These are phyloP conservation scores for Ophiocordyceps camponoti-rufipedis DNA, from an alignment of 2,329 filamentous ascomycete genomes.

Conservation along the genomic window DNA sequence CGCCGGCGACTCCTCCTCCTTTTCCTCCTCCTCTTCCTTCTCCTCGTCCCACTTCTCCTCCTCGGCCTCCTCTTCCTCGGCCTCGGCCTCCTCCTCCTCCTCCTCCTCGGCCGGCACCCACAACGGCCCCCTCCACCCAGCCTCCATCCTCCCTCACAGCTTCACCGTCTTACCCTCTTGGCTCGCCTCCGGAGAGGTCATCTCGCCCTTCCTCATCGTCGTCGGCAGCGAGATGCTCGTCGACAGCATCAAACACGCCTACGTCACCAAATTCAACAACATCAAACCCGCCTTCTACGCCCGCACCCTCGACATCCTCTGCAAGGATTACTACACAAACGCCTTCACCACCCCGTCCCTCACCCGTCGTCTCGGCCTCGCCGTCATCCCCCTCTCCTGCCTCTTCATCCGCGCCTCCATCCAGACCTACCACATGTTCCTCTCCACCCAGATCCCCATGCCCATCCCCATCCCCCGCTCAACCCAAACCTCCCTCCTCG, in stretches of 20 bases:
- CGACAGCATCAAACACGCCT: conserved; percentile 92
- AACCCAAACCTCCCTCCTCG: conserved; percentile 39
- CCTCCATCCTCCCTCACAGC: conserved; percentile 70
- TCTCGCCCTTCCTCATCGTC: conserved; percentile 86
- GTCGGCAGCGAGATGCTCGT: conserved; percentile 93
- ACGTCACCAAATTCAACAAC: conserved; percentile 98
- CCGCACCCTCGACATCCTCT: conserved; percentile 79
- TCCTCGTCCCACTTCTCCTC: too few species aligned
- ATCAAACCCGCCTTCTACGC: conserved; percentile 80
- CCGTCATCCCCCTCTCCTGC: conserved; percentile 81
- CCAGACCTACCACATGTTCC: conserved; percentile 96
- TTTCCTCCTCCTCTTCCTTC: too few species aligned
- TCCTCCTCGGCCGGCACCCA: conserved; percentile 19
- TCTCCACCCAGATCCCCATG: conserved; percentile 68
- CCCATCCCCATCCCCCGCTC: conserved; percentile 52
- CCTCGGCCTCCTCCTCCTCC: too few species aligned
- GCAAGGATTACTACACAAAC: conserved; percentile 96
- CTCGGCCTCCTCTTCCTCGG: too few species aligned
- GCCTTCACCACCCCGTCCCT: conserved; percentile 82
- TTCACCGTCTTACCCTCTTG: conserved; percentile 80
- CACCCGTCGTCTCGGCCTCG: conserved; percentile 74
- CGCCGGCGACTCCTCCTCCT: conserved; percentile 13
- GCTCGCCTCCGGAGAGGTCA: conserved; percentile 60
- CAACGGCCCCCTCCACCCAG: conserved; percentile 40
- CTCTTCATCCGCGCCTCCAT: conserved; percentile 88